Conservation (phyloP, 1,284 basidiomycete species). For the Malassezia japonica region DNA sequence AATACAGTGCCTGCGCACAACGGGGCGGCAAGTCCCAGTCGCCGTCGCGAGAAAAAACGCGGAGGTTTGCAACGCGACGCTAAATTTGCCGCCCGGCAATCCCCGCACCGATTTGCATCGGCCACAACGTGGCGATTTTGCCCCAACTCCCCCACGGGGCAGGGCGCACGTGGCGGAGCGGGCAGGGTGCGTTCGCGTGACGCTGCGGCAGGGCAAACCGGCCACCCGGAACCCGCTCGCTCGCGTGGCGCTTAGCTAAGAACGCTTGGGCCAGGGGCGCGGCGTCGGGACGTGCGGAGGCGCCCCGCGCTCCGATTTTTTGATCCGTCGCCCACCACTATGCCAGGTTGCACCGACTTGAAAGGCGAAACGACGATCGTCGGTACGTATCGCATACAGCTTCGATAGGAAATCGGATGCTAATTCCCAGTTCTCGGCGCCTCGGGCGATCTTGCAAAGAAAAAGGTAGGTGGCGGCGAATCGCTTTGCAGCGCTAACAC, state of each 20-base stretch:
- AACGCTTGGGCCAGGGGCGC: constrained; percentile 4
- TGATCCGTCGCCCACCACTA: background rate
- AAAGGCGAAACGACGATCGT: constrained; percentile 40
- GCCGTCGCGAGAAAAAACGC: background rate
- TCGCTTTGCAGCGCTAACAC: background rate
- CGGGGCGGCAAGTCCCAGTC: too few species aligned
- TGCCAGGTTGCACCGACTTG: constrained; percentile 8
- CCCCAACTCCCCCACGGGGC: constrained; percentile 1
- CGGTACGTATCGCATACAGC: constrained; percentile 26
- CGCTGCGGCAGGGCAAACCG: background rate
- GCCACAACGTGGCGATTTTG: too few species aligned
- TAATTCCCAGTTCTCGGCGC: constrained; percentile 71
- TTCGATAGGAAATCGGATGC: background rate
- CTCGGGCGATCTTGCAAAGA: constrained; percentile 95
- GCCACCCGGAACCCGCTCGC: background rate
- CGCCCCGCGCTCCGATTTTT: background rate
- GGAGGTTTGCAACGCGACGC: background rate
- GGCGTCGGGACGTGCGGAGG: background rate
- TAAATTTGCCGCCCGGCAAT: background rate
- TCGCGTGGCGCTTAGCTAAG: background rate
- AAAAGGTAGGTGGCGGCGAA: constrained; percentile 61
- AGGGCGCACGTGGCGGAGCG: background rate
- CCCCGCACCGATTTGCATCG: constrained; percentile 4
- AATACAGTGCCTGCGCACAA: too few species aligned
- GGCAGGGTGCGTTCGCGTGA: background rate